These are phyloP conservation scores for Alternaria sp. DNA, from an alignment of 2,329 filamentous ascomycete genomes.

Conservation along the genomic window DNA sequence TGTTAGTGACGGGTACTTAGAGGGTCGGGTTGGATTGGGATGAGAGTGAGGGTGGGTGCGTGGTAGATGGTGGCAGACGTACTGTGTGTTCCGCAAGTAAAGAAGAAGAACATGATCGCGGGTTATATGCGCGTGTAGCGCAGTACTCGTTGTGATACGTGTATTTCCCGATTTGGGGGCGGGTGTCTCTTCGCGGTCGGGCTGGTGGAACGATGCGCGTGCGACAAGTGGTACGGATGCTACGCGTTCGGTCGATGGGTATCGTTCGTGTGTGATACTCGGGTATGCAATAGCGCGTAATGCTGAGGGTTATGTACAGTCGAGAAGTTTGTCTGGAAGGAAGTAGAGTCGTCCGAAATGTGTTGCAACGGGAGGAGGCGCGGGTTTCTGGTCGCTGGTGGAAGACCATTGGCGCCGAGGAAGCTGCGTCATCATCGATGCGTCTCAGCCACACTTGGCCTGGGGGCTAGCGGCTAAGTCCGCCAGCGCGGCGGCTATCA, in stretches of 20 bases:
- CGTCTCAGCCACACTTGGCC: slow-evolving; percentile 8
- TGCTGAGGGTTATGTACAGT: not conserved
- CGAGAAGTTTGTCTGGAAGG: not conserved
- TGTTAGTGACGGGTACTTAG: not conserved
- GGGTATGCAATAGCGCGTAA: not conserved
- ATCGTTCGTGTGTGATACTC: not conserved
- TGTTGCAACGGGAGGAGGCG: not conserved
- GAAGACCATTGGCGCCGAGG: slow-evolving; percentile 12
- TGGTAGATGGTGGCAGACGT: slow-evolving; percentile 14
- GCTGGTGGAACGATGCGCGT: not conserved
- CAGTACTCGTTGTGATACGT: not conserved
- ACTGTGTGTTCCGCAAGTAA: slow-evolving; percentile 60
- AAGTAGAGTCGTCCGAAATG: not conserved
- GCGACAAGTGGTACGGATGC: not conserved
- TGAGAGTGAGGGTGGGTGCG: too few species aligned
- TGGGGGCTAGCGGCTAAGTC: too few species aligned
- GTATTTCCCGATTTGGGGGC: not conserved
- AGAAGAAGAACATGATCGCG: slow-evolving; percentile 55
- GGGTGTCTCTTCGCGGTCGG: not conserved
- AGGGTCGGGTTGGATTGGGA: too few species aligned
- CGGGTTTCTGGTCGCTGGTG: not conserved
- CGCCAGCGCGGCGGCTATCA: too few species aligned
- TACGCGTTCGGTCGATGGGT: not conserved
- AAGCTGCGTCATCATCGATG: slow-evolving; percentile 12
- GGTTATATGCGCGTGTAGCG: not conserved